phyloP scores from a whole-genome alignment of 306 rosid genomes.

The Mimosa pudica region DNA sequence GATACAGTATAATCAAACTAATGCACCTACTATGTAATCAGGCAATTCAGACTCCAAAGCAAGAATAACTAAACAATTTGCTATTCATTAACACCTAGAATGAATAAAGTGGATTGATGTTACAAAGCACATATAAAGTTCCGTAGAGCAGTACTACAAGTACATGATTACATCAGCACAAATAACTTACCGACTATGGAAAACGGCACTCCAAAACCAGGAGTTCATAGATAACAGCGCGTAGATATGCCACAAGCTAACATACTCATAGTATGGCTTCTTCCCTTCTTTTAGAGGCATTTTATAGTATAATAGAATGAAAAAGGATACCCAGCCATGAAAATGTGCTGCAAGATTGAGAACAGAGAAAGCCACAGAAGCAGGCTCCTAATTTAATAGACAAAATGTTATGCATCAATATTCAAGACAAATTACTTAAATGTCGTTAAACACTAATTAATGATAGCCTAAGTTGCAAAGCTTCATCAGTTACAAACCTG shows the following conservation, averaged over 20 bases:
- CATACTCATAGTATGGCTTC: conserved; percentile 57
- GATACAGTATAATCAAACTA: conserved; percentile 14
- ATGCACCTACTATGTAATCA: background rate
- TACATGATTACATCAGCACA: background rate
- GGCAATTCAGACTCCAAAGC: conserved; percentile 6
- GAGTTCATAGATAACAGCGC: conserved; percentile 62
- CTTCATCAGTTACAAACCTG: conserved; percentile 57
- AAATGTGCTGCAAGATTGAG: conserved; percentile 77
- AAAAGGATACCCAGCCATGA: conserved; percentile 76
- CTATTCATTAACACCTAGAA: background rate
- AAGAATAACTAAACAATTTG: background rate
- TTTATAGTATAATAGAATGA: conserved; percentile 57
- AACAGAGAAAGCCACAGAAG: conserved; percentile 68
- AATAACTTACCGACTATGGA: conserved; percentile 70
- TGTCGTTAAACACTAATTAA: conserved; percentile 22
- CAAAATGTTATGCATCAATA: conserved; percentile 29
- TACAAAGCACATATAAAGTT: background rate
- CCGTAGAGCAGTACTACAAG: background rate
- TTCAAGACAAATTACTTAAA: conserved; percentile 14
- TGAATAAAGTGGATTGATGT: background rate
- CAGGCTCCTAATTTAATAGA: conserved; percentile 64
- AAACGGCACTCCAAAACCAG: conserved; percentile 76
- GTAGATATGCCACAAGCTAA: conserved; percentile 65
- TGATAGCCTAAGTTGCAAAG: conserved; percentile 14
- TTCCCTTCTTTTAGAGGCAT: conserved; percentile 58